phyloP scores from a whole-genome alignment of 495 filamentous ascomycete genomes.

The Podospora pseudocomata region DNA sequence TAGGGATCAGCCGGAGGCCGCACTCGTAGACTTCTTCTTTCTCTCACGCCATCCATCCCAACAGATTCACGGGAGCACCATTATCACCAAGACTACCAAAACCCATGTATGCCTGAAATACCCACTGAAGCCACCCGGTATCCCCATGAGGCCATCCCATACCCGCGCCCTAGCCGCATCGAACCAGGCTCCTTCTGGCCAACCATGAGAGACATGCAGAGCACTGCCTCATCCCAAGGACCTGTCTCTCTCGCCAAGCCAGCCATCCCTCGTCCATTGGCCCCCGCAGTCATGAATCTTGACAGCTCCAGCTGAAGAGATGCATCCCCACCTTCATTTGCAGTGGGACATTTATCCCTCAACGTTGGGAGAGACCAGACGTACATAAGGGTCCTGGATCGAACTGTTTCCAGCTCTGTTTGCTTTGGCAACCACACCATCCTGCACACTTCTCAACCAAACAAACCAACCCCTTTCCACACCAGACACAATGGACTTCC shows the following conservation, averaged over 20 bases:
- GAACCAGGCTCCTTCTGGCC: background rate
- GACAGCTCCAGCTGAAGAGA: constrained; percentile 24
- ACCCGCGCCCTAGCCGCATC: background rate
- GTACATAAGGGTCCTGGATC: background rate
- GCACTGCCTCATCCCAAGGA: constrained; percentile 18
- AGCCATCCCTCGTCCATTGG: constrained; percentile 16
- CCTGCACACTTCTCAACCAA: background rate
- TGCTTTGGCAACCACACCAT: constrained; percentile 11
- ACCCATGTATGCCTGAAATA: background rate
- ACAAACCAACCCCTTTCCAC: background rate
- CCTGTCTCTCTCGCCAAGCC: constrained; percentile 10
- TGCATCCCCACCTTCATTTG: constrained; percentile 6
- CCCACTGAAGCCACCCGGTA: background rate
- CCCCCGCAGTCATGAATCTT: constrained; percentile 14
- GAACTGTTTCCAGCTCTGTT: background rate
- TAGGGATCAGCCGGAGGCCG: background rate
- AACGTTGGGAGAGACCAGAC: background rate
- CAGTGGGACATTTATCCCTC: constrained; percentile 20
- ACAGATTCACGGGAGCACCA: background rate
- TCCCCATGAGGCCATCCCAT: constrained; percentile 7
- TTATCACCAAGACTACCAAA: background rate
- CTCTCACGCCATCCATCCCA: no score
- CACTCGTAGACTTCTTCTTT: background rate
- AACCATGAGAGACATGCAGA: constrained; percentile 9
- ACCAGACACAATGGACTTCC: constrained; percentile 37